Evolutionary conservation across 306 rosid genomes (phyloP).

Genomic region (Gleditsia sinensis): DNA sequence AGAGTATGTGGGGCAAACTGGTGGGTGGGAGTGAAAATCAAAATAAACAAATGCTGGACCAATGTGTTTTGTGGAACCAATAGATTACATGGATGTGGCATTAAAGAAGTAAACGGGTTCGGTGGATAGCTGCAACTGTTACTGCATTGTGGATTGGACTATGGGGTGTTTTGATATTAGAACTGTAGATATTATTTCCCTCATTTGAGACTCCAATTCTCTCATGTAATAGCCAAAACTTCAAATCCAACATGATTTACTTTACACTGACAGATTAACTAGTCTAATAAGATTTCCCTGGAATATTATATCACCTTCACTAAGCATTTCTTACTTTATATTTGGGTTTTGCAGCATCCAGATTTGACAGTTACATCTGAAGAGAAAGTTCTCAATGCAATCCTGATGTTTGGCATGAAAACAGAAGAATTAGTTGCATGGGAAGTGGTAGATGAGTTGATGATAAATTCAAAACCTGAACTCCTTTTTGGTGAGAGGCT

Average conservation of each 20-base stretch:
- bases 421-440: constrained; percentile 67
- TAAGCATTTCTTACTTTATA: constrained; percentile 26
- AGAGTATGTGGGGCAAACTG: neutral
- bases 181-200: constrained; percentile 25
- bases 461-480: constrained; percentile 62
- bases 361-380: constrained; percentile 94
- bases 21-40: constrained; percentile 4
- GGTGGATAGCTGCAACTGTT: constrained; percentile 20
- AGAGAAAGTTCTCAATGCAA: constrained; percentile 90
- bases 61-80: neutral
- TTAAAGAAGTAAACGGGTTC: constrained; percentile 5
- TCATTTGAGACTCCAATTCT: constrained; percentile 20
- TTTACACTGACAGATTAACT: constrained; percentile 22
- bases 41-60: neutral
- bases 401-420: constrained; percentile 77
- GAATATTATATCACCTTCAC: constrained; percentile 12
- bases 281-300: neutral
- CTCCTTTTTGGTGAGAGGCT: constrained; percentile 76
- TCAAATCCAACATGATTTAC: constrained; percentile 10
- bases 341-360: constrained; percentile 76
- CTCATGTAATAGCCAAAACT: constrained; percentile 6
- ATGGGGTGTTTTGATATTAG: constrained; percentile 19
- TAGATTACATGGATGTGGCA: constrained; percentile 1
- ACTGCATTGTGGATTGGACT: constrained; percentile 16
- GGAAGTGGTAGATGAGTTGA: constrained; percentile 77